phyloP scores from a whole-genome alignment of 257 asterid species.

The Paulownia fortunei region DNA sequence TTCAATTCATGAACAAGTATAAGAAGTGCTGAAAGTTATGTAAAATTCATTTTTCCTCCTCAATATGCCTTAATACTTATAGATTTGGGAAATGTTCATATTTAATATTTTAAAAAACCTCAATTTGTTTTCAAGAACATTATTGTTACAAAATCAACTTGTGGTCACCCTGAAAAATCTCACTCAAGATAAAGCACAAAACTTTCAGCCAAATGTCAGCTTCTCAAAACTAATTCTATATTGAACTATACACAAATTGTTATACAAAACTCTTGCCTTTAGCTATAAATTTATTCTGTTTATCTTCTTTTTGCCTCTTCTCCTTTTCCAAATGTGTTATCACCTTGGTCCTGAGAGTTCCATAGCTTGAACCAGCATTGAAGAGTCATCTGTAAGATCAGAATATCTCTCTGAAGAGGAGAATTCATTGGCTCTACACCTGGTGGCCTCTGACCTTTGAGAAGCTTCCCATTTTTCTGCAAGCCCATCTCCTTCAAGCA shows the following conservation, averaged over 20 bases:
- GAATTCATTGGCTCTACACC: constrained; percentile 76
- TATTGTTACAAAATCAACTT: constrained; percentile 22
- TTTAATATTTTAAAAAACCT: not conserved
- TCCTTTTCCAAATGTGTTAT: constrained; percentile 21
- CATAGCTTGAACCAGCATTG: constrained; percentile 89
- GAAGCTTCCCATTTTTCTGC: constrained; percentile 99
- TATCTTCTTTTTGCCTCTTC: constrained; percentile 8
- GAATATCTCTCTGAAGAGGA: constrained; percentile 88
- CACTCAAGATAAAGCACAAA: constrained; percentile 10
- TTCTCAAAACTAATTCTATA: constrained; percentile 31
- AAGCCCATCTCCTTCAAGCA: constrained; percentile 98
- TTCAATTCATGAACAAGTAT: constrained; percentile 49
- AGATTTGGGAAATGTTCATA: too few species aligned
- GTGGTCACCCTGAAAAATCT: constrained; percentile 6
- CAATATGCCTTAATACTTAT: too few species aligned
- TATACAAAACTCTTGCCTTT: too few species aligned
- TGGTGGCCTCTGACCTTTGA: constrained; percentile 69
- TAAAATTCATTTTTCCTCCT: not conserved
- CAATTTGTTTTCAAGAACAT: constrained; percentile 30
- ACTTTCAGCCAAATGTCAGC: not conserved
- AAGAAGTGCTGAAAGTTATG: constrained; percentile 14
- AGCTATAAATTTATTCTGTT: too few species aligned
- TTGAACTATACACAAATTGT: constrained; percentile 30
- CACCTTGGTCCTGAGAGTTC: constrained; percentile 96
- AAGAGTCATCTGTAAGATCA: constrained; percentile 93